Conservation (phyloP, 2,329 filamentous ascomycete species). For the Xylariaceae sp. region DNA sequence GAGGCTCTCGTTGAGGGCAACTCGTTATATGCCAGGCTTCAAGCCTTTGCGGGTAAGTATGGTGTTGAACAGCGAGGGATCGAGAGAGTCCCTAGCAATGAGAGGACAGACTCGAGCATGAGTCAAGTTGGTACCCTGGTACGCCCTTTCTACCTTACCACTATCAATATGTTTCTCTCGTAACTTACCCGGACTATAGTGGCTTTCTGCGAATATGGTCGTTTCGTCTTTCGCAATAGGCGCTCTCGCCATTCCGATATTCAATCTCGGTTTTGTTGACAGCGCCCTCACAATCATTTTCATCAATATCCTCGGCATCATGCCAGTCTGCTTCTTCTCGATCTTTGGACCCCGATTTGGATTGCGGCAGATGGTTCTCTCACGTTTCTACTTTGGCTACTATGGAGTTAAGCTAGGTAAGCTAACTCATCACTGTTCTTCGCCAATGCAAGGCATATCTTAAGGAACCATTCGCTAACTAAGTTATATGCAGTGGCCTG, state of each 20-base stretch:
- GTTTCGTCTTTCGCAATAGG: constrained; percentile 80
- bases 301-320: constrained; percentile 75
- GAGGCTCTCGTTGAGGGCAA: constrained; percentile 21
- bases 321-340: constrained; percentile 78
- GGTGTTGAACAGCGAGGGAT: constrained; percentile 78
- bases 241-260: constrained; percentile 71
- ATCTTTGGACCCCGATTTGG: constrained; percentile 78
- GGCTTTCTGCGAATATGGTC: constrained; percentile 81
- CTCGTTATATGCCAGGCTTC: constrained; percentile 49
- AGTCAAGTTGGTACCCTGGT: constrained; percentile 76
- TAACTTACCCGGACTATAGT: constrained; percentile 52
- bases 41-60: constrained; percentile 68
- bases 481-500: constrained; percentile 59
- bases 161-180: not conserved
- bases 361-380: constrained; percentile 81
- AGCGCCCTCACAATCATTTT: constrained; percentile 75
- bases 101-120: constrained; percentile 70
- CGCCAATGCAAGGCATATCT: not conserved
- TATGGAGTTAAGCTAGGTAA: constrained; percentile 71
- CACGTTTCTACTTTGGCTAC: constrained; percentile 78
- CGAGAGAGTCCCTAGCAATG: constrained; percentile 74
- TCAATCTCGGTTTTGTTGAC: constrained; percentile 75
- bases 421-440: constrained; percentile 34
- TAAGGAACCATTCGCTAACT: constrained; percentile 1
- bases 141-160: constrained; percentile 39